phyloP scores from a whole-genome alignment of 2,329 filamentous ascomycete genomes.

The Clonostachys rhizophaga region DNA sequence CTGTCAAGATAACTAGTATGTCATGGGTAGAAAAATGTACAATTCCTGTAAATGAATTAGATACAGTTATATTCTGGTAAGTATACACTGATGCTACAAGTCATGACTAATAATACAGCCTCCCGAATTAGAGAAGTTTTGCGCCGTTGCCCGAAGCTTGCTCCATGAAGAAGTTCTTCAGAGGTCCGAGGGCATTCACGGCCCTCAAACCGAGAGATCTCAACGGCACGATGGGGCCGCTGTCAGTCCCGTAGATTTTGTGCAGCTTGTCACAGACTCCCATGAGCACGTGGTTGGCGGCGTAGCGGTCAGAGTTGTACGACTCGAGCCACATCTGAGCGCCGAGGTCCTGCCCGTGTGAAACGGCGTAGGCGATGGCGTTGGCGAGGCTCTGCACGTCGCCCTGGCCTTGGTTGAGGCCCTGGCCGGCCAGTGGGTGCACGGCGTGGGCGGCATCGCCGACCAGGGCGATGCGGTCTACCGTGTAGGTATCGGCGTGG shows the following conservation, averaged over 20 bases:
- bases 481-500: slow-evolving; percentile 91
- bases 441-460: slow-evolving; percentile 95
- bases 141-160: slow-evolving; percentile 53
- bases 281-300: slow-evolving; percentile 73
- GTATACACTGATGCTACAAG: slow-evolving; percentile 3
- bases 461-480: slow-evolving; percentile 84
- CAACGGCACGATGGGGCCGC: slow-evolving; percentile 74
- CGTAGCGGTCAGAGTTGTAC: slow-evolving; percentile 79
- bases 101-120: background rate
- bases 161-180: slow-evolving; percentile 87
- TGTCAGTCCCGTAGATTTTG: slow-evolving; percentile 80
- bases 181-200: slow-evolving; percentile 67
- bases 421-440: slow-evolving; percentile 91
- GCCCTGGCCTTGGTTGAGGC: slow-evolving; percentile 87
- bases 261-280: slow-evolving; percentile 87
- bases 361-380: slow-evolving; percentile 71
- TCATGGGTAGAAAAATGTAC: background rate
- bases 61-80: background rate
- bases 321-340: slow-evolving; percentile 71
- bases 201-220: slow-evolving; percentile 72
- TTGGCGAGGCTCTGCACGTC: slow-evolving; percentile 77
- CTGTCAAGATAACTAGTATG: background rate
- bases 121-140: slow-evolving; percentile 28
- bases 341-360: slow-evolving; percentile 85
- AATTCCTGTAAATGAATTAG: background rate